These are phyloP conservation scores for Penicillium sp. DNA, from an alignment of 2,329 filamentous ascomycete species.

Conservation along the genomic window DNA sequence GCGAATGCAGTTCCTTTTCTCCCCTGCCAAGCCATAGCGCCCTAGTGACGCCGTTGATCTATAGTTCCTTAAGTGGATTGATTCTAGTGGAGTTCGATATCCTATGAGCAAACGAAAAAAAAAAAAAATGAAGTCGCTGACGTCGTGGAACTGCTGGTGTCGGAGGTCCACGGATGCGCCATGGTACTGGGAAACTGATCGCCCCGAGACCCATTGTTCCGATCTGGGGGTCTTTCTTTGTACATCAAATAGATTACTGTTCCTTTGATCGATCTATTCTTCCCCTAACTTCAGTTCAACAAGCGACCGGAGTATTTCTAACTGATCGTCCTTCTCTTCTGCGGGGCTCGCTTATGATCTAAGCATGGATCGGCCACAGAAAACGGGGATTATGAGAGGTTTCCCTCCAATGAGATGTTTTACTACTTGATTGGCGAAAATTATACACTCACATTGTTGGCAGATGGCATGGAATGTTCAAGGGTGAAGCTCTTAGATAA, in stretches of 20 bases:
- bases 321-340: too few relatives aligned
- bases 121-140: slow-evolving; percentile 1
- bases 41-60: slow-evolving; percentile 19
- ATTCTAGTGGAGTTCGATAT: slow-evolving; percentile 5
- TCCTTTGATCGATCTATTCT: background rate
- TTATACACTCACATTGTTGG: too few relatives aligned
- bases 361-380: too few relatives aligned
- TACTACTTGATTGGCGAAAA: too few relatives aligned
- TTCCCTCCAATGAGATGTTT: too few relatives aligned
- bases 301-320: too few relatives aligned
- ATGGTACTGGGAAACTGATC: slow-evolving; percentile 9
- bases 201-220: background rate
- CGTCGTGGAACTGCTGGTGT: slow-evolving; percentile 1
- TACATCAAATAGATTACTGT: too few relatives aligned
- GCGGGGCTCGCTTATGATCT: too few relatives aligned
- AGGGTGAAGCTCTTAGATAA: too few relatives aligned
- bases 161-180: background rate
- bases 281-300: background rate
- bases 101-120: background rate
- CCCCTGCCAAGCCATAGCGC: slow-evolving; percentile 20
- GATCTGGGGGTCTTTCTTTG: background rate
- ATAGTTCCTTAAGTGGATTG: slow-evolving; percentile 20
- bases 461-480: too few relatives aligned
- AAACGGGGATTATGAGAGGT: too few relatives aligned
- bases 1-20: slow-evolving; percentile 10